phyloP scores from a whole-genome alignment of 163 green algal species.

The Scenedesmus sp. region DNA sequence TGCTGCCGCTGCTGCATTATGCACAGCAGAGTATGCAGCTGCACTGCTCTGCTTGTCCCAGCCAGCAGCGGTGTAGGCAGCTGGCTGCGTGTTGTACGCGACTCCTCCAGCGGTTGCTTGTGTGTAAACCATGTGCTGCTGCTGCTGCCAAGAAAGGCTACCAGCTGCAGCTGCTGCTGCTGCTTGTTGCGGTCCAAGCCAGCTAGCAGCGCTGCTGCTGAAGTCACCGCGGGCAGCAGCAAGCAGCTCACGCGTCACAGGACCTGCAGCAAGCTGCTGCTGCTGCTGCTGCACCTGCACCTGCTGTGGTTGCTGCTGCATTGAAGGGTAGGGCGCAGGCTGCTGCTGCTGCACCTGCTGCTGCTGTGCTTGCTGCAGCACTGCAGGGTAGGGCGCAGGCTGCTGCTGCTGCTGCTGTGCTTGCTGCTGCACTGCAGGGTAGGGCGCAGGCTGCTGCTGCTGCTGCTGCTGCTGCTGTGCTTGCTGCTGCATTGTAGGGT shows the following conservation, averaged over 20 bases:
- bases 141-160: not conserved
- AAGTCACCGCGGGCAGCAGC: not conserved
- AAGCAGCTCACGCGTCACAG: not conserved
- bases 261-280: not conserved
- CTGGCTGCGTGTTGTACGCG: not conserved
- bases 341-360: not conserved
- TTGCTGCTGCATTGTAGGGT: not conserved
- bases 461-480: too few species aligned
- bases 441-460: not conserved
- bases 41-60: not conserved
- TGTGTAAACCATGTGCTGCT: not conserved
- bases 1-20: not conserved
- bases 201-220: not conserved
- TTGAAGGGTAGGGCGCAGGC: not conserved
- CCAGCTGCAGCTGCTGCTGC: not conserved
- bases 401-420: not conserved
- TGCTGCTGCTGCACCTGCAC: not conserved
- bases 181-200: not conserved
- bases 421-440: not conserved
- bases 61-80: not conserved
- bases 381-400: too few species aligned
- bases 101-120: not conserved
- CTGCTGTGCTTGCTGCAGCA: not conserved
- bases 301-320: not conserved
- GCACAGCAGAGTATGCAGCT: not conserved